Evolutionary conservation across 2,329 filamentous ascomycete species (phyloP), one percentile per base, ranked within the genome.

Genomic region (Fusarium scirpi): DNA sequence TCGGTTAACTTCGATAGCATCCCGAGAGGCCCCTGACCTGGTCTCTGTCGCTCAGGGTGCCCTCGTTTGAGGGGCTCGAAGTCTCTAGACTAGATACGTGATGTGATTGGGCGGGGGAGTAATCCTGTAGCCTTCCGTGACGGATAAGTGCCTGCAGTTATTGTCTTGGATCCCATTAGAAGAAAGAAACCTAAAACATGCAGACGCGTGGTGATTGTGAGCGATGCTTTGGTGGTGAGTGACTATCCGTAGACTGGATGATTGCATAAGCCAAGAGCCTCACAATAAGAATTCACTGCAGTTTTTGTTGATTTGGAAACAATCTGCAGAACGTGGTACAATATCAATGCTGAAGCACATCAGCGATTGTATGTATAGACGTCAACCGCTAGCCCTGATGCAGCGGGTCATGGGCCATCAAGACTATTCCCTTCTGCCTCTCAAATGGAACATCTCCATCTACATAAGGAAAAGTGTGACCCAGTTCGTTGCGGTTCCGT

Each of bases 101-200:
- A 15, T 52, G 24, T 49, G 62, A 62, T 71, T 71, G 68, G 68
- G 44, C 61, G 65, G 58, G 49, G 56, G 63, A 41, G 34, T 32
- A 40, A 30, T 27, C 54, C 54, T 47, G 59, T 41, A 57, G 40
- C 57, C 64, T 57, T 63, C 56, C 70, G 67, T 45, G 52, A 49
- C 61, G 63, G 58, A 63, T 51, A 62, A 65, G 60, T 69, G 52
- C 65, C 61, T 69, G 49, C 60, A 65, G 47, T 44, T 49, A 41
- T 49, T 49, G 57, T 53, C 51, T 38, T 66, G 62, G 48, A 30
- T 53, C 24, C 61, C 38, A 32, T 64, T 51, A 44, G 18, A 34
- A 30, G 18, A 64, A 40, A 30, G 30, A 49, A 56, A 45, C 46
- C 57, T 54, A 44, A 63, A 52, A 52, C 45, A 27, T 22, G 29